Evolutionary conservation across 2,329 filamentous ascomycete genomes (phyloP).

Genomic region (Ascochyta fabae): DNA sequence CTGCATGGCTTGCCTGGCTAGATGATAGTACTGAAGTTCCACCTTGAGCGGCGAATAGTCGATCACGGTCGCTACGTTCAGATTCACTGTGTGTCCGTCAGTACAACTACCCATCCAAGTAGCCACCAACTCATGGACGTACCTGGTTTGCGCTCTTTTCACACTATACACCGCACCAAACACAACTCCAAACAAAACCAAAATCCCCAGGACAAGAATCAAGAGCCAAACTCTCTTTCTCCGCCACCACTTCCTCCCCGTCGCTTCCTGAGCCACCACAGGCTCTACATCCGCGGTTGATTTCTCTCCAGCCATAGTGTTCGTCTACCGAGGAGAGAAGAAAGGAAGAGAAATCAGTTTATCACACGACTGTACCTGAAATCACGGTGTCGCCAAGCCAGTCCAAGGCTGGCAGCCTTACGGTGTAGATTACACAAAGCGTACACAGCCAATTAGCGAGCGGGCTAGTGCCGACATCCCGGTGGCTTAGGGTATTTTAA

Average conservation of each 20-base stretch:
- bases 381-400: conserved; percentile 5
- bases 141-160: not conserved
- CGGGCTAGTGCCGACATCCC: not conserved
- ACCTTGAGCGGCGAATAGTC: not conserved
- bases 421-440: not conserved
- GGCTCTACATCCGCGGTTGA: too few species aligned
- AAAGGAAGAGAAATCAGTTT: too few species aligned
- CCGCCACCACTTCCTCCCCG: conserved; percentile 5
- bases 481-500: too few species aligned
- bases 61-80: not conserved
- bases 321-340: not conserved
- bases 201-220: not conserved
- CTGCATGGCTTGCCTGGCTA: not conserved
- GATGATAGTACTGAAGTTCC: not conserved
- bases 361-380: not conserved
- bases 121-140: not conserved
- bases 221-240: conserved; percentile 6
- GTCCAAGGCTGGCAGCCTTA: not conserved
- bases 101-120: not conserved
- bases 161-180: conserved; percentile 6
- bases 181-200: not conserved
- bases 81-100: not conserved
- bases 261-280: not conserved
- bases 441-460: not conserved
- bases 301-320: not conserved